Base-by-base conservation (phyloP, 495 filamentous ascomycete species). In the Hyaloscypha bicolor region DNA sequence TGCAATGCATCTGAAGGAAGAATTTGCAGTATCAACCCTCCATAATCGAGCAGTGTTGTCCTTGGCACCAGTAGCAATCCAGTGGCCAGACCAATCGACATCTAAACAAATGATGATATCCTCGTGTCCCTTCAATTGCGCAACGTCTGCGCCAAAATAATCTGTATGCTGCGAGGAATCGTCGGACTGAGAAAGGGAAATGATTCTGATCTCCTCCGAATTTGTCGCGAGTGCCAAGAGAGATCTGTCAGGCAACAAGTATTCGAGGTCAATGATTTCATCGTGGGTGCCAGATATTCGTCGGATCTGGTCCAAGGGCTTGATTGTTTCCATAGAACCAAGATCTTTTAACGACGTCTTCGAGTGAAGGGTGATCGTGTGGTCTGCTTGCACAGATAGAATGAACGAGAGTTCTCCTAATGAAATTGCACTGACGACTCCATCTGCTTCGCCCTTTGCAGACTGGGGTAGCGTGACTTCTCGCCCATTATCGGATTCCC, bases 91-190 rank as follows among this genome's bases (percentile, higher is more conserved):
- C 92, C 92, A 96, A 77, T 98, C 95, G 22, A 91, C 88, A 78
- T 96, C 93, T 35, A 99, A 79, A 64, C 92, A 95, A 78, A 99
- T 96, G 62, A 98, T 90, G 52, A 98, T 97, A 68, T 98, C 95
- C 60, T 92, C 88, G 69, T 99, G 95, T 33, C 93, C 95, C 70
- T 90, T 91, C 6, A 99, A 82, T 61, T 92, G 80, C 5, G 89
- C 90, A 53, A 96, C 83, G 75, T 98, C 95, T 39, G 93, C 91
- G 4, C 94, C 94, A 74, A 91, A 97, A 75, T 94, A 94, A 19
- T 82, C 80, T 55, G 73, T 70, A 21, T 72, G 60, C 37, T 75
- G 31, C 1, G 55, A 35, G 11, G 66, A 65, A 30, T 75, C 68
- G 22, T 75, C 78, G 2, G 78, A 78, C 11, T 76, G 56, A 4